Evolutionary conservation across 2,329 filamentous ascomycete genomes (phyloP), one percentile per base, ranked within the genome.

Genomic region (Claviceps paspali): DNA sequence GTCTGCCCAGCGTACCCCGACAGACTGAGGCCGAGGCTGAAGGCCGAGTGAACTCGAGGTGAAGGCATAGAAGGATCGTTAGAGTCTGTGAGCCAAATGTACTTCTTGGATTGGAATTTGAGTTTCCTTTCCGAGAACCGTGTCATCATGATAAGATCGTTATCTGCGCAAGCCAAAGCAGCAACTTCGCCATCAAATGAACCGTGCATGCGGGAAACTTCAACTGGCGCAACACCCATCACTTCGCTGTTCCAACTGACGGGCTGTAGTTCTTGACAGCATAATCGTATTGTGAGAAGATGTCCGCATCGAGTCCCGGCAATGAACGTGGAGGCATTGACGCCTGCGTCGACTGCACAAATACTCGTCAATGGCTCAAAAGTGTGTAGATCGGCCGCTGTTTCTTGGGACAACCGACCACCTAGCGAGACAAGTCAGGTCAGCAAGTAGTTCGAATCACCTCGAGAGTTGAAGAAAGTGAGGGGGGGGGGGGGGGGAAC

Each of bases 221-320:
- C 52, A 6, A 56, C 51, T 4, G 61, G 51, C n/a, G 57, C 50
- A 7, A 54, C 44, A 1, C 60, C 61, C 15, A 65, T 38, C 7
- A 49, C 54, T 36, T 63, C 54, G 6, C 47, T 37, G 7, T 40
- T 45, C 14, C 60, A 52, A 4, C 42, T 41, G 19, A 53, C 43
- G 11, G 51, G 40, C 5, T 52, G 43, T 1, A 45, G 39, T 3
- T 41, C 37, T 6, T 47, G 30, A 17, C 38, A 41, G 4, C 42
- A 45, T 5, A 55, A 29, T 12, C 46, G 46, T 19, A 69, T 38
- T 0, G 58, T 67, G 21, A 70, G 49, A 2, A 74, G 49, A 26
- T 69, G 61, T 1, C 72, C 72, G 39, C 65, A 66, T 36, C 68
- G 61, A 19, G 67, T 72, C 7, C 71, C 71, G 7, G 61, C 47